Evolutionary conservation across 768 basidiomycete species (phyloP), one percentile per base, ranked within the genome.

Genomic region (Cubamyces sp.): DNA sequence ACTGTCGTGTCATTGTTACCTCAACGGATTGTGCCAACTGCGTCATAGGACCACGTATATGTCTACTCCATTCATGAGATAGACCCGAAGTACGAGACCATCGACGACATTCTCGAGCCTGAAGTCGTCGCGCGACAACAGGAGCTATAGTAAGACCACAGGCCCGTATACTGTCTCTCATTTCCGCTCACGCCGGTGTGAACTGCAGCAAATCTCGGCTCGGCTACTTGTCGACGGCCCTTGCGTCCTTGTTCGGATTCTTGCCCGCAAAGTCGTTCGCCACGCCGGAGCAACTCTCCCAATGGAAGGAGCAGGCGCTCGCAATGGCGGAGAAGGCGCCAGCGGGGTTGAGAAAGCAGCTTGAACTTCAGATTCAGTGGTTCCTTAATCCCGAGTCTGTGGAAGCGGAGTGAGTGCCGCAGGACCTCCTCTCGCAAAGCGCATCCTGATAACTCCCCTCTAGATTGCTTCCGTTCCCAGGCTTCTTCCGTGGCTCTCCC

Each of bases 141-240:
- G 42, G 54, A 62, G 34, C 21, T 62, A 15, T 62, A 62, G 61
- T 62, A 57, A 26, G 60, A 52, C 23, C n/a, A 12, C 21, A 12
- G 5, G 4, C 25, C 14, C 8, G 16, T 19, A 3, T n/a, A n/a
- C 11, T 5, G n/a, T 16, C 40, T 6, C 49, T 18, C 26, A 15
- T 4, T 15, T 26, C 12, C 30, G 15, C 30, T 34, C 9, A 8
- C 19, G 30, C 18, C 15, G 0, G 26, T 37, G 2, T 5, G 0
- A 8, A 9, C 7, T 37, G 12, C 34, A 62, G 61, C 34, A 57
- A 47, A 50, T 18, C 40, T 11, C 39, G 26, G 7, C 23, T 47
- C 15, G 61, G 55, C 3, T 51, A 52, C 12, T 42, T 62, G 15
- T 51, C 54, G 1, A 52, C 61, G 15, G 40, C 39, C 9, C 34